Evolutionary conservation across 345 rosid species (phyloP).

Genomic region (Eucalyptus curtisii): DNA sequence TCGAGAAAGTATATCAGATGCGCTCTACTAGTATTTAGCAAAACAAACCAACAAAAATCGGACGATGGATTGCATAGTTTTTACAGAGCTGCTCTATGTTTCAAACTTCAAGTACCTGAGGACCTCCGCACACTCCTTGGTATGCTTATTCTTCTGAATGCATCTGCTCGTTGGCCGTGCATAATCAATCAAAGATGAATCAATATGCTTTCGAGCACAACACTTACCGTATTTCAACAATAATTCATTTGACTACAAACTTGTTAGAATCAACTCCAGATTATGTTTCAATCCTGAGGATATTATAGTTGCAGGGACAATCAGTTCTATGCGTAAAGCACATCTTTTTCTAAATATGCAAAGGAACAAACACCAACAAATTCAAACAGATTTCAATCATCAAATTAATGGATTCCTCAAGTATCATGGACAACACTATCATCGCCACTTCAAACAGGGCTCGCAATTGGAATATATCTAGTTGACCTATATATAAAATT

Average conservation of each 20-base stretch:
- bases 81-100: background rate
- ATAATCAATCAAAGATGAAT: background rate
- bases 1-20: background rate
- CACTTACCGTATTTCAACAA: background rate
- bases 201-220: background rate
- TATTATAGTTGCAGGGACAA: background rate
- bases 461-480: background rate
- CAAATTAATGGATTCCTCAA: background rate
- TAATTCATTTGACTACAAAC: background rate
- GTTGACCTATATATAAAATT: background rate
- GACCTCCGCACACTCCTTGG: background rate
- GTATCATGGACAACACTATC: background rate
- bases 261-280: background rate
- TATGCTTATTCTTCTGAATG: background rate
- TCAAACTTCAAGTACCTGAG: background rate
- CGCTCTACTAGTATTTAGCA: background rate
- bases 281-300: background rate
- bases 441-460: background rate
- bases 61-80: background rate
- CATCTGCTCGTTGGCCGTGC: background rate
- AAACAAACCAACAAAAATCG: background rate
- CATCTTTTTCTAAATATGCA: background rate
- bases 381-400: background rate
- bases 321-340: background rate
- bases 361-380: background rate